A percentile compares a stretch with the other conserved stretches of the same genome.
Conservation (phyloP, 306 rosid species). For the Betula pendula region DNA sequence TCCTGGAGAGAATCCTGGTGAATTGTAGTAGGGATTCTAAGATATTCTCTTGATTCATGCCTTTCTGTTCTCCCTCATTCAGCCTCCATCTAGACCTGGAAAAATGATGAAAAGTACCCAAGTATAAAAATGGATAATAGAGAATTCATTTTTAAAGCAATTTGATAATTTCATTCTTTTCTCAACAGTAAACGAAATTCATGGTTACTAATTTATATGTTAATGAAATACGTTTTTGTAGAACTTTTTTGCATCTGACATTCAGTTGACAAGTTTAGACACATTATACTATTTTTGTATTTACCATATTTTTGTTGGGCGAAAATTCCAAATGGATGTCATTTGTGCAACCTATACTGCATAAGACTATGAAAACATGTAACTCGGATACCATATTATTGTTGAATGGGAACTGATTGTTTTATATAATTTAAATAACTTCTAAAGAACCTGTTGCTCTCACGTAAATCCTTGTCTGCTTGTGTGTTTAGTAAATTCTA, state of each 20-base stretch:
- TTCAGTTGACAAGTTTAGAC: background rate
- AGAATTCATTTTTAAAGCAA: background rate
- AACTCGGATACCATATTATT: background rate
- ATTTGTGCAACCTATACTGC: background rate
- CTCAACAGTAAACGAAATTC: background rate
- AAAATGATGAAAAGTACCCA: background rate
- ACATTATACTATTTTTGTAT: background rate
- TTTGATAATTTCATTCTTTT: background rate
- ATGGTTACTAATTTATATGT: background rate
- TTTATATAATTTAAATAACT: background rate
- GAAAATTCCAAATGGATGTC: background rate
- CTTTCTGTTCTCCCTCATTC: no score
- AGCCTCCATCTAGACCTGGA: background rate
- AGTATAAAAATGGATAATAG: background rate
- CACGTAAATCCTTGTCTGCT: background rate
- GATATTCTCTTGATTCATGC: background rate
- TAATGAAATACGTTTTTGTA: background rate
- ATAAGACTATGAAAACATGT: background rate
- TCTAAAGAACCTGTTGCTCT: background rate
- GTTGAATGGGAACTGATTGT: background rate
- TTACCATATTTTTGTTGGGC: background rate
- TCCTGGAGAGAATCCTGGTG: background rate
- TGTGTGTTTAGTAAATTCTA: background rate
- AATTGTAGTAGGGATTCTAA: background rate
- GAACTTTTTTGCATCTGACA: background rate